phyloP scores from a whole-genome alignment of 129 eudicot genomes.

The Flaveria robusta region DNA sequence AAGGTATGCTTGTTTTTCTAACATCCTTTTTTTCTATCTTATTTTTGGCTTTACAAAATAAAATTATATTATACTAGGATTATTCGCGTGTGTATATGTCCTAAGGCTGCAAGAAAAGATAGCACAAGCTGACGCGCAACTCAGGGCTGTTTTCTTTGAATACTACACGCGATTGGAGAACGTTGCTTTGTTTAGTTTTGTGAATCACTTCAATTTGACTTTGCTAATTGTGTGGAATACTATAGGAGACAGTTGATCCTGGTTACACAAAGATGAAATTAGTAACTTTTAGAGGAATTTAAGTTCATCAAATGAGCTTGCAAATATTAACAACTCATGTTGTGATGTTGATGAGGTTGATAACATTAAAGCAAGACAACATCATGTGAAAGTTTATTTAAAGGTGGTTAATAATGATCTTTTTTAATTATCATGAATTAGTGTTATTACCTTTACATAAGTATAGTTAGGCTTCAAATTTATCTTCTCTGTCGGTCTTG shows the following conservation, averaged over 20 bases:
- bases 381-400: background rate
- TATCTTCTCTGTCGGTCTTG: background rate
- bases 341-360: constrained; percentile 6
- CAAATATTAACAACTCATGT: background rate
- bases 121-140: constrained; percentile 1
- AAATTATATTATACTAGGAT: background rate
- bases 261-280: background rate
- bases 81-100: background rate
- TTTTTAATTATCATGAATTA: background rate
- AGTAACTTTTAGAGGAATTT: background rate
- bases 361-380: background rate
- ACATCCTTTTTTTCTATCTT: background rate
- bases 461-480: background rate
- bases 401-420: background rate
- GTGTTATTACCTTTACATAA: background rate
- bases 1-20: constrained; percentile 48
- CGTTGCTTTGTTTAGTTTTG: background rate
- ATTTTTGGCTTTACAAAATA: background rate
- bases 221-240: background rate
- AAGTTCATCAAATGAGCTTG: background rate
- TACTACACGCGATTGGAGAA: background rate
- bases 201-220: background rate
- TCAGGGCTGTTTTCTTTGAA: background rate
- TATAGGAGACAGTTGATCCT: constrained; percentile 6
- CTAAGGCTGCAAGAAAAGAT: constrained; percentile 21